Base-by-base conservation (phyloP, 176 grass and related monocot species). In the Saccharum spontaneum region DNA sequence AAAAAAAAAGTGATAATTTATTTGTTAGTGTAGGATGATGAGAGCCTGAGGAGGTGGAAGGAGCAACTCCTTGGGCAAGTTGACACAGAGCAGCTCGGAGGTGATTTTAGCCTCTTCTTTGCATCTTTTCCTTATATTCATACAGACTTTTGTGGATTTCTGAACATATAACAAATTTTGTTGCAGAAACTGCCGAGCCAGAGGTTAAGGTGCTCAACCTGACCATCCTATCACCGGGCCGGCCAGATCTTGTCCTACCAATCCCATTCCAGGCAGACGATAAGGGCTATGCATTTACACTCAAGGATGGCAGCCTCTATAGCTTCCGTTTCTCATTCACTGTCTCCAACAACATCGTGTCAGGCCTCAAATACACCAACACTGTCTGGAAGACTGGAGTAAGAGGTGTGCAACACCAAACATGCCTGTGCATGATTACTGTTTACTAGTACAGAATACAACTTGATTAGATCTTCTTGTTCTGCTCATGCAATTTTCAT, bases 41-140 rank as follows among this genome's bases (percentile, higher is more conserved):
- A 97, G 76, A 97, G 94, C 61, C 82, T 94, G 68, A 90, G 90
- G 80, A 94, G 90, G 92, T 97, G 94, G 94, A 97, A 97, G 83
- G 92, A 97, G 77, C 85, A 93, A 24, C 94, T 97, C 62, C 94
- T 97, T 41, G 94, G 92, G 46, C 90, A 86, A 63, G 94, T 97
- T 6, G 94, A 97, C 76, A 87, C 90, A 18, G 78, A 84, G 50
- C 67, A 94, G 71, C 91, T 97, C 45, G 94, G 94, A 90, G 94
- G 94, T 96, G 39, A 49, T 26, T 67, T n/a, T 12, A 20, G 2
- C 31, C 37, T 20, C 10, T 39, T 18, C 34, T 16, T 44, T 2
- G n/a, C 4, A 70, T 1, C 1, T 37, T 14, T 7, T 14, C 50
- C 33, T 55, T 39, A 30, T 41, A 14, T 36, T 45, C 22, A 52